Evolutionary conservation across 345 rosid genomes (phyloP).

Genomic region (Salix caprea): DNA sequence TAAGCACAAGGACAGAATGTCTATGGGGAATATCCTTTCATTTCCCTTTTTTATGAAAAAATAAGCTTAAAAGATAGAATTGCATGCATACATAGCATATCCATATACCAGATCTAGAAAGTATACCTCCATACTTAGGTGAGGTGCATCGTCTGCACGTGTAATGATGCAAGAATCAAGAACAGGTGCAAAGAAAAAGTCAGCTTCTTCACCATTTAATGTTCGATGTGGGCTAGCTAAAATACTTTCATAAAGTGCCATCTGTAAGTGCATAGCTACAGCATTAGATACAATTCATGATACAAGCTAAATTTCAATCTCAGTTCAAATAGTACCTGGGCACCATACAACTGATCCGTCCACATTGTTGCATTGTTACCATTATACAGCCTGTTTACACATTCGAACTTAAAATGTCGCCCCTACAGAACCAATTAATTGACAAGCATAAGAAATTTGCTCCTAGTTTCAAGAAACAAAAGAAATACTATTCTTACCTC

Average conservation of each 20-base stretch:
- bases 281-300: conserved; percentile 2
- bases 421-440: conserved; percentile 53
- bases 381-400: conserved; percentile 84
- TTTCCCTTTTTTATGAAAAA: background rate
- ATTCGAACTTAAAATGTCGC: conserved; percentile 80
- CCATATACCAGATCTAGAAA: background rate
- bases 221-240: conserved; percentile 80
- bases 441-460: conserved; percentile 12
- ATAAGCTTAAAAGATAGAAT: background rate
- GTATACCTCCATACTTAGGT: conserved; percentile 65
- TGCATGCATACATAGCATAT: background rate
- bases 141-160: conserved; percentile 94
- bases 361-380: conserved; percentile 71
- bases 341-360: conserved; percentile 87
- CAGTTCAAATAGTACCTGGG: conserved; percentile 58
- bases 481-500: conserved; percentile 53
- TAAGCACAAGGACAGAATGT: no score
- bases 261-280: conserved; percentile 38
- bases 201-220: conserved; percentile 92
- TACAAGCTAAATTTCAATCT: conserved; percentile 8
- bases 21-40: background rate
- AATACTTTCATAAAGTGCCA: conserved; percentile 89
- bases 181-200: conserved; percentile 94
- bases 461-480: conserved; percentile 2
- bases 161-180: conserved; percentile 93